Conservation (phyloP, 129 eudicot genomes). For the Apium graveolens region DNA sequence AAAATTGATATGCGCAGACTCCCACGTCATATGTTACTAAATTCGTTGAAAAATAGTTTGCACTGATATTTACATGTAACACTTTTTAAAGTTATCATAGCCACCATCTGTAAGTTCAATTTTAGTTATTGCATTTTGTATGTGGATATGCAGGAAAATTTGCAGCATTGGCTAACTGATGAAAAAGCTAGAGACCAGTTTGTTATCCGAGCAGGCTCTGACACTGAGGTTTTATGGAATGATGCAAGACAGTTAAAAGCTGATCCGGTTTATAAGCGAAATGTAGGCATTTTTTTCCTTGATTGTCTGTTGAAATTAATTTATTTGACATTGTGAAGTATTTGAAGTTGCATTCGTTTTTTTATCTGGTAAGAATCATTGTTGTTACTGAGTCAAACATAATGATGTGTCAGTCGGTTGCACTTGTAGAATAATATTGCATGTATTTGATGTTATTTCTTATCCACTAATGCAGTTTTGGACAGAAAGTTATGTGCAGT, state of each 20-base stretch:
- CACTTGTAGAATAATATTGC: too few relatives aligned
- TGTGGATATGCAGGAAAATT: constrained; percentile 54
- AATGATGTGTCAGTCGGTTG: background rate
- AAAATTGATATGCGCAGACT: background rate
- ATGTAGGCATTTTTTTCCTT: too few relatives aligned
- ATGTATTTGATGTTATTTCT: background rate
- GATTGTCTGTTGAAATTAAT: background rate
- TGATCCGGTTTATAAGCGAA: constrained; percentile 56
- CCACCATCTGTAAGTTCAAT: background rate
- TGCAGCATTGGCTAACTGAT: constrained; percentile 82
- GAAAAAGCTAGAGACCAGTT: constrained; percentile 85
- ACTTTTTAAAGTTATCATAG: background rate
- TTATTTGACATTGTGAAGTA: background rate
- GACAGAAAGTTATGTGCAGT: constrained; percentile 85
- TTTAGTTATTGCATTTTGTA: background rate
- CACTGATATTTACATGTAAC: too few relatives aligned
- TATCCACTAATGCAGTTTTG: constrained; percentile 42
- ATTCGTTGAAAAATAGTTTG: too few relatives aligned
- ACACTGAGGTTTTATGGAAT: constrained; percentile 79
- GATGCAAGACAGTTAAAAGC: constrained; percentile 81
- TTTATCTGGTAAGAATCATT: background rate
- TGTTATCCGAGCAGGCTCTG: constrained; percentile 73
- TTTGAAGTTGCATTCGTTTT: background rate
- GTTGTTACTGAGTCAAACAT: background rate
- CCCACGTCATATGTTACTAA: background rate